A percentile compares a stretch with the other conserved stretches of the same genome.
Conservation (phyloP, 2,329 filamentous ascomycete genomes). For the Tolypocladium ovalisporum region DNA sequence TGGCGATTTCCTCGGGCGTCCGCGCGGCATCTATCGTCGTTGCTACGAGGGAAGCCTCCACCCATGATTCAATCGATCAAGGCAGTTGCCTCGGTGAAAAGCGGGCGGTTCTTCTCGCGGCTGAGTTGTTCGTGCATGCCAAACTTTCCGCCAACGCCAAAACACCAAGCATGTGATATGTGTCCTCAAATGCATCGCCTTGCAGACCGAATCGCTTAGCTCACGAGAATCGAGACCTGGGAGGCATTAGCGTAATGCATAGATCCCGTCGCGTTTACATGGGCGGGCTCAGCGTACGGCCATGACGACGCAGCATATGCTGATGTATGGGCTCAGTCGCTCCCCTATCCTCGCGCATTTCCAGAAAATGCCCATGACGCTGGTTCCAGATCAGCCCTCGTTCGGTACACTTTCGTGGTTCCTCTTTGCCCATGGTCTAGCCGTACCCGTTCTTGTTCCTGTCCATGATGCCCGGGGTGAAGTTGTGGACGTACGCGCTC, state of each 20-base stretch:
- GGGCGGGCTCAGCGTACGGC: constrained; percentile 51
- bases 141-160: neutral
- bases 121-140: neutral
- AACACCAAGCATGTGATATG: neutral
- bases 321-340: constrained; percentile 87
- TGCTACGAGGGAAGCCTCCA: neutral
- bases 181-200: neutral
- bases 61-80: neutral
- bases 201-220: constrained; percentile 16
- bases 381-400: constrained; percentile 18
- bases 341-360: constrained; percentile 91
- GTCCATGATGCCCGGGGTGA: constrained; percentile 84
- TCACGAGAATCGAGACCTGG: constrained; percentile 24
- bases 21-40: neutral
- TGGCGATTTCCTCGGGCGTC: neutral
- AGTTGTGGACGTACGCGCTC: constrained; percentile 82
- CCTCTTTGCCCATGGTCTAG: neutral
- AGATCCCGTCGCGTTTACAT: neutral
- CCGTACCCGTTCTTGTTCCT: constrained; percentile 80
- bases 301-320: constrained; percentile 87
- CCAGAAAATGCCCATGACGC: constrained; percentile 83
- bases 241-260: constrained; percentile 2
- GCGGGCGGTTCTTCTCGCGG: neutral
- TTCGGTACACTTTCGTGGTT: neutral
- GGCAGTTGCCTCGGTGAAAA: neutral